Conservation (phyloP, 208 protist genomes). For the Leishmania tropica region DNA sequence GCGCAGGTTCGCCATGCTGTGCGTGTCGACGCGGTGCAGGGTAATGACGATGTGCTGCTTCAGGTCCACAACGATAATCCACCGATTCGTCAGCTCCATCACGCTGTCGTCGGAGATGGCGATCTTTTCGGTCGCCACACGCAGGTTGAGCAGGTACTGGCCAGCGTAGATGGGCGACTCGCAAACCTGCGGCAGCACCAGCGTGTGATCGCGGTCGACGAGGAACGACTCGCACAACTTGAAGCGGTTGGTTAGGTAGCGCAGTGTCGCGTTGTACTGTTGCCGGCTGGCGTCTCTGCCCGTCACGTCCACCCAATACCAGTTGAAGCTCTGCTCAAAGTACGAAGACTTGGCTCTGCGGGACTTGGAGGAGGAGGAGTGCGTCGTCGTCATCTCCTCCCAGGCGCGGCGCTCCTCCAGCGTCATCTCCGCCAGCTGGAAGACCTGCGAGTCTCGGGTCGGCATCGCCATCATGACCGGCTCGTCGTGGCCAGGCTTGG, state of each 20-base stretch:
- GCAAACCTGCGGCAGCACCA: conserved; percentile 79
- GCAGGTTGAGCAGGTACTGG: conserved; percentile 84
- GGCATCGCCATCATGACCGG: conserved; percentile 2
- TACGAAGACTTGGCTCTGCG: conserved; percentile 44
- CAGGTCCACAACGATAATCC: conserved; percentile 85
- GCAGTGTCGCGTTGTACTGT: conserved; percentile 70
- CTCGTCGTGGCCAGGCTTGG: background rate
- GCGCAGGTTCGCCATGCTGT: conserved; percentile 72
- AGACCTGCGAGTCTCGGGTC: conserved; percentile 19
- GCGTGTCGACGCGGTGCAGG: conserved; percentile 78
- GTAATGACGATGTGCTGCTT: conserved; percentile 79
- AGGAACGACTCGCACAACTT: conserved; percentile 83
- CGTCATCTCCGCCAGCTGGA: conserved; percentile 21
- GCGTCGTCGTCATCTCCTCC: conserved; percentile 32
- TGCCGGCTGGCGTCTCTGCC: conserved; percentile 59
- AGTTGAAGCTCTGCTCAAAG: conserved; percentile 86
- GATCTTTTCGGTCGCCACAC: conserved; percentile 79
- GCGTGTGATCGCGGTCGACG: conserved; percentile 73
- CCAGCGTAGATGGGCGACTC: conserved; percentile 67
- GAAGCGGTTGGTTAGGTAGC: conserved; percentile 65
- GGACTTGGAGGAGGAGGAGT: conserved; percentile 14
- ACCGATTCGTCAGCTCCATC: conserved; percentile 85
- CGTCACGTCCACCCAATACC: conserved; percentile 88
- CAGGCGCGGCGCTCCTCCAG: conserved; percentile 35
- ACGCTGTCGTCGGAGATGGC: conserved; percentile 76